Evolutionary conservation across 176 grass and related monocot genomes (phyloP).

Genomic region (Themeda triandra): DNA sequence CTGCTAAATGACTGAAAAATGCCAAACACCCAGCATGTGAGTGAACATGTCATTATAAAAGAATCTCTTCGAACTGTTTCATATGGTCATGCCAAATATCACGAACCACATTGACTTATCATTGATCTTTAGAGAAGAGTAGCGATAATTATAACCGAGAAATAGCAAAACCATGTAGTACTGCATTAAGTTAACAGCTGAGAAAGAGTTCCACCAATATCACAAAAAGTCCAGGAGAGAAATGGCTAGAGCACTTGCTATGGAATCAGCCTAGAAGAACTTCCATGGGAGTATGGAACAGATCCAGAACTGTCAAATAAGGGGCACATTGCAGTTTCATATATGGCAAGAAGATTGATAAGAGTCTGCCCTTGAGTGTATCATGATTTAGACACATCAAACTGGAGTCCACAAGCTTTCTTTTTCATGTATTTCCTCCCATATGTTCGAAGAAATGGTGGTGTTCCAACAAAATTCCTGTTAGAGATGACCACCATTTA

Average conservation of each 20-base stretch:
- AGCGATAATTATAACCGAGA: slow-evolving; percentile 32
- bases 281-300: neutral
- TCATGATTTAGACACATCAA: slow-evolving; percentile 10
- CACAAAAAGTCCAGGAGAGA: slow-evolving; percentile 32
- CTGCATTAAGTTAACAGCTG: slow-evolving; percentile 42
- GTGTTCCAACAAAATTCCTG: slow-evolving; percentile 19
- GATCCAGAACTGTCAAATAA: slow-evolving; percentile 8
- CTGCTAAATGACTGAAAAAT: slow-evolving; percentile 92
- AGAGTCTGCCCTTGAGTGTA: slow-evolving; percentile 2
- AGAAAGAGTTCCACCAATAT: slow-evolving; percentile 71
- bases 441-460: slow-evolving; percentile 22
- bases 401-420: slow-evolving; percentile 33
- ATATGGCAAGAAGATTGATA: neutral
- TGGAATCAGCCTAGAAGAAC: slow-evolving; percentile 41
- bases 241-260: slow-evolving; percentile 32
- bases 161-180: slow-evolving; percentile 24
- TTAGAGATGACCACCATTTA: slow-evolving; percentile 27
- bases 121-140: slow-evolving; percentile 14
- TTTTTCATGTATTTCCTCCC: slow-evolving; percentile 20
- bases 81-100: slow-evolving; percentile 32
- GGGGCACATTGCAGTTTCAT: slow-evolving; percentile 16
- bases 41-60: slow-evolving; percentile 36
- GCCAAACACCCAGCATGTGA: slow-evolving; percentile 56
- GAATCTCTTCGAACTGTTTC: slow-evolving; percentile 32
- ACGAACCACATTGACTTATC: slow-evolving; percentile 26